phyloP scores from a whole-genome alignment of 2,329 filamentous ascomycete genomes.

The Phialophora chinensis region DNA sequence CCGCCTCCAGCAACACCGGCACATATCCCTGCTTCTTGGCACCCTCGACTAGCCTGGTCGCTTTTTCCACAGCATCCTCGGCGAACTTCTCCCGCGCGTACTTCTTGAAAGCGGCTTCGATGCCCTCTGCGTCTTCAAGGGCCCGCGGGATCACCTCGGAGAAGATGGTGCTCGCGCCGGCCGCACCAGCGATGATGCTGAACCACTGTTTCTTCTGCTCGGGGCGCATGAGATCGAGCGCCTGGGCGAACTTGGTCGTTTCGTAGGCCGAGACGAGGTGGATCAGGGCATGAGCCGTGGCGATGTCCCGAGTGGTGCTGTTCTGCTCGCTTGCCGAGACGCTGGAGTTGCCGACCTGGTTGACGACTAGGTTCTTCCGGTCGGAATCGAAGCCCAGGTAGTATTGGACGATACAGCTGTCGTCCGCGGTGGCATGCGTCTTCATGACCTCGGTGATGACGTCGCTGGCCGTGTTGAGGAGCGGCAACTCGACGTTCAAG shows the following conservation, averaged over 20 bases:
- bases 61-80: constrained; percentile 19
- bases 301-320: constrained; percentile 27
- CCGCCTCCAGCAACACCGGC: constrained; percentile 32
- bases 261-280: constrained; percentile 37
- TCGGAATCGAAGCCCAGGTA: constrained; percentile 37
- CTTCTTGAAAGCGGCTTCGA: constrained; percentile 38
- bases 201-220: constrained; percentile 39
- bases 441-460: constrained; percentile 37
- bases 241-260: constrained; percentile 37
- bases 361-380: constrained; percentile 29
- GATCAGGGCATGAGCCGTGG: constrained; percentile 35
- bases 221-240: constrained; percentile 34
- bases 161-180: constrained; percentile 38
- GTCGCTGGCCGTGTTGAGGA: constrained; percentile 36
- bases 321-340: constrained; percentile 18
- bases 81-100: constrained; percentile 35
- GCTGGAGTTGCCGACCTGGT: constrained; percentile 29
- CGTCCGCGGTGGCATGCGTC: constrained; percentile 35
- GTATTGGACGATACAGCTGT: constrained; percentile 38
- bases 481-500: constrained; percentile 35
- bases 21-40: constrained; percentile 34
- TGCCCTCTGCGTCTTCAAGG: constrained; percentile 30
- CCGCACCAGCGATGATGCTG: constrained; percentile 38
- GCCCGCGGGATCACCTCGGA: constrained; percentile 37
- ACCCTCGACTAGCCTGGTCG: constrained; percentile 27